phyloP scores from a whole-genome alignment of 2,329 filamentous ascomycete species.

The Emergomyces africanus region DNA sequence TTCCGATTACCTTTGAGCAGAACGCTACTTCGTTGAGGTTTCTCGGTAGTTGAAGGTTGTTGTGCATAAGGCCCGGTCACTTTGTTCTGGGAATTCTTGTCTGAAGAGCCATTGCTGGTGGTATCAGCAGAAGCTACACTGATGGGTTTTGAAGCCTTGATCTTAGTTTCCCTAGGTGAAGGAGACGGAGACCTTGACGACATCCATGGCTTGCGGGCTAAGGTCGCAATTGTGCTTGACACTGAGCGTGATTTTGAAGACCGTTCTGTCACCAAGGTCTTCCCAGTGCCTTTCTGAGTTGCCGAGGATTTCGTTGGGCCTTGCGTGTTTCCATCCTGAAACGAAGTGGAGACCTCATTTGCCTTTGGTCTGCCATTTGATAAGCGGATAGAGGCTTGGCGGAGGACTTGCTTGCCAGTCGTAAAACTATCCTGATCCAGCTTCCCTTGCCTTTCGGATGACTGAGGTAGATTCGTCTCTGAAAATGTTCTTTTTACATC shows the following conservation, averaged over 20 bases:
- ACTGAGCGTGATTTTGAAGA: conserved; percentile 26
- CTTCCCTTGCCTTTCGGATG: conserved; percentile 21
- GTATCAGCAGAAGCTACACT: background rate
- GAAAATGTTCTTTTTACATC: conserved; percentile 38
- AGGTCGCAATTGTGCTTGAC: conserved; percentile 37
- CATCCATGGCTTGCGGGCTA: conserved; percentile 41
- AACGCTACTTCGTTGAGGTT: background rate
- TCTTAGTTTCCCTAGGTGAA: conserved; percentile 18
- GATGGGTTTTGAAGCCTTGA: conserved; percentile 5
- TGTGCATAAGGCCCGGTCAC: background rate
- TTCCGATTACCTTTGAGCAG: background rate
- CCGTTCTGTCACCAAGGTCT: conserved; percentile 17
- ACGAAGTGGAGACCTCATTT: conserved; percentile 25
- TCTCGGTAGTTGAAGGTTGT: background rate
- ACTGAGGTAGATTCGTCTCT: conserved; percentile 34
- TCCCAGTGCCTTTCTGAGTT: conserved; percentile 14
- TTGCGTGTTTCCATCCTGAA: conserved; percentile 25
- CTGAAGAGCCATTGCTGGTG: background rate
- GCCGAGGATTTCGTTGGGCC: conserved; percentile 13
- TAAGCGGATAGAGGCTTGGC: conserved; percentile 28
- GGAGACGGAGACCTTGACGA: conserved; percentile 37
- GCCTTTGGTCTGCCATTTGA: conserved; percentile 16
- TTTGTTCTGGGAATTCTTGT: background rate
- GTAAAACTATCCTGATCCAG: conserved; percentile 23
- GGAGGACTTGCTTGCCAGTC: conserved; percentile 30